These are phyloP conservation scores for Barnettozyma vustinii DNA, from an alignment of 805 yeast species.

Conservation along the genomic window DNA sequence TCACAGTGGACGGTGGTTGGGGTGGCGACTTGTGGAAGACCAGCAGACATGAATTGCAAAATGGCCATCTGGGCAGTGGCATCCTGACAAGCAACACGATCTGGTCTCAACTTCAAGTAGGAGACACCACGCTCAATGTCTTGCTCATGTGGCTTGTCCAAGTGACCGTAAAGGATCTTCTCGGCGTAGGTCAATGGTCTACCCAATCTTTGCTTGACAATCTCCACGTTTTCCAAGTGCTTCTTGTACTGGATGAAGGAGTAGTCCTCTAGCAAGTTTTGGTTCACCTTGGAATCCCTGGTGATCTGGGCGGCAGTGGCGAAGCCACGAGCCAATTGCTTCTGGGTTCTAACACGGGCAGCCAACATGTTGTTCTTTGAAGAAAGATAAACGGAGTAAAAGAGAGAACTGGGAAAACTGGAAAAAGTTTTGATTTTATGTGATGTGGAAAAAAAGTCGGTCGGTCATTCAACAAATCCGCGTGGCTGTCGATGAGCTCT, in stretches of 20 bases:
- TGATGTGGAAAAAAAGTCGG: background rate
- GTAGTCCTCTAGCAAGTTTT: constrained; percentile 75
- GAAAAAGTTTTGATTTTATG: constrained; percentile 6
- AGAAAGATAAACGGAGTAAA: constrained; percentile 2
- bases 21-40: constrained; percentile 84
- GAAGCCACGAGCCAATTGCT: constrained; percentile 30
- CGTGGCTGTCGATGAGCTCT: constrained; percentile 1
- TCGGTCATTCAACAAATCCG: constrained; percentile 2
- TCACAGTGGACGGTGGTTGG: constrained; percentile 98
- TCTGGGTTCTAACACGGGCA: constrained; percentile 14
- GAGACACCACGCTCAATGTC: constrained; percentile 82
- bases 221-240: constrained; percentile 81
- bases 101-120: constrained; percentile 92
- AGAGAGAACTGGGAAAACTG: constrained; percentile 1
- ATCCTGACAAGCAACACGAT: constrained; percentile 98
- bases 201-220: constrained; percentile 73
- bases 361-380: constrained; percentile 10
- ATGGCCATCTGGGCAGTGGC: constrained; percentile 99
- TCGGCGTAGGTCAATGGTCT: constrained; percentile 95
- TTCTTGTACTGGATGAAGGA: constrained; percentile 90
- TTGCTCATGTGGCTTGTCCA: constrained; percentile 88
- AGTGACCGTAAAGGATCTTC: constrained; percentile 90
- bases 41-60: constrained; percentile 94
- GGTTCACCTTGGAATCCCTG: constrained; percentile 70
- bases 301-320: constrained; percentile 39